Conservation (phyloP, 2,329 filamentous ascomycete genomes). For the Neodidymelliopsis sp. region DNA sequence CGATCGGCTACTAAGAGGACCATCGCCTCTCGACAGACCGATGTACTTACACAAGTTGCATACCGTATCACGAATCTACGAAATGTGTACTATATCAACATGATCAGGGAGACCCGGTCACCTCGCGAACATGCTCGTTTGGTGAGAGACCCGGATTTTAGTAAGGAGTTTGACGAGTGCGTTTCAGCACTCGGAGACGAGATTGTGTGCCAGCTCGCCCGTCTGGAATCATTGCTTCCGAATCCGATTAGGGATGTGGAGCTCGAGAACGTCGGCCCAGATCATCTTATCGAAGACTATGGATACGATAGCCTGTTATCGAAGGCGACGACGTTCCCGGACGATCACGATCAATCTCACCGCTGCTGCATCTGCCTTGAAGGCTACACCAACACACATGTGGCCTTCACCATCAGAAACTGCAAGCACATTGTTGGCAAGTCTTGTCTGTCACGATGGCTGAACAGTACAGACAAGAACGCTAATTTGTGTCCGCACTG, state of each 20-base stretch:
- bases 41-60: background rate
- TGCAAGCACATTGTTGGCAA: constrained; percentile 22
- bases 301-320: constrained; percentile 2
- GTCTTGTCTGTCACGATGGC: constrained; percentile 17
- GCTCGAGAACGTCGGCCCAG: constrained; percentile 18
- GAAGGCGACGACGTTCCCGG: background rate
- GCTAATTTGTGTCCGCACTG: constrained; percentile 24
- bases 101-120: constrained; percentile 1
- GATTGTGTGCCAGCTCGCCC: background rate
- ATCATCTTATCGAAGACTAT: constrained; percentile 19
- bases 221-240: background rate
- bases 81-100: constrained; percentile 2
- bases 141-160: background rate
- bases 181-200: background rate
- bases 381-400: constrained; percentile 7
- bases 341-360: background rate
- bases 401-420: constrained; percentile 13
- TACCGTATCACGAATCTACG: constrained; percentile 7
- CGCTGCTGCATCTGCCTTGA: constrained; percentile 24
- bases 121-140: background rate
- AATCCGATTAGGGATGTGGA: constrained; percentile 2
- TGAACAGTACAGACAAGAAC: constrained; percentile 19
- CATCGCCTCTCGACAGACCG: background rate
- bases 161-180: background rate
- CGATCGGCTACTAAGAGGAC: background rate